These are phyloP conservation scores for Entomortierella lignicola DNA, from an alignment of 192 early-diverging fungal species.

Conservation along the genomic window DNA sequence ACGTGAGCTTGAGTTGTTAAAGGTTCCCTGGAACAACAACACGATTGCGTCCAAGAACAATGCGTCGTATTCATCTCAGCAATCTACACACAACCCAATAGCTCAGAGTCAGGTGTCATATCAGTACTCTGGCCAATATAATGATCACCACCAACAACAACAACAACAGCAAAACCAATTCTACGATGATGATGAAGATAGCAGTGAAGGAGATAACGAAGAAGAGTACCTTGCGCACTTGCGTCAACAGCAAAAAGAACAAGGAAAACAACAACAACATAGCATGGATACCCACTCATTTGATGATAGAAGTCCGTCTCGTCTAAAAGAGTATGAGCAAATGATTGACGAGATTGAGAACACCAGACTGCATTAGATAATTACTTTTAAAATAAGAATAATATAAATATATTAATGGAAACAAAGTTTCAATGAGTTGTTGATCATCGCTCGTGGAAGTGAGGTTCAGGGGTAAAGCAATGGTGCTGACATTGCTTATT, in stretches of 20 bases:
- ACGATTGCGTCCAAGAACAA: not conserved
- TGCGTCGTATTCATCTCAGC: not conserved
- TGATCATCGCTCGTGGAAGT: constrained; percentile 1
- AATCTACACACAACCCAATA: not conserved
- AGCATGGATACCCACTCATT: constrained; percentile 39
- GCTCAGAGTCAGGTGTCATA: constrained; percentile 16
- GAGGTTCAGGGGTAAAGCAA: too few relatives aligned
- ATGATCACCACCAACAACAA: not conserved
- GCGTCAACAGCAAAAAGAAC: constrained; percentile 13
- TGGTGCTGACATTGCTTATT: too few relatives aligned
- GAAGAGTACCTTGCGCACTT: constrained; percentile 41
- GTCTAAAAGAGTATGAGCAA: constrained; percentile 40
- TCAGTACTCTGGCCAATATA: constrained; percentile 4
- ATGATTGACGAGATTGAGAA: constrained; percentile 54
- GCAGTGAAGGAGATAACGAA: constrained; percentile 33
- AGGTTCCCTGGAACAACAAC: constrained; percentile 46
- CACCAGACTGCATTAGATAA: constrained; percentile 8
- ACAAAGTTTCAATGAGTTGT: too few relatives aligned
- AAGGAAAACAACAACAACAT: constrained; percentile 16
- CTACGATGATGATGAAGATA: constrained; percentile 28
- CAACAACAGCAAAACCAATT: constrained; percentile 22
- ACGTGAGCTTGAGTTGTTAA: constrained; percentile 43
- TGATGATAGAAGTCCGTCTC: constrained; percentile 37
- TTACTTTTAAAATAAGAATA: not conserved
- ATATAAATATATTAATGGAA: not conserved